Conservation (phyloP, 352 stramenopile genomes). For the Phytophthora megakarya region DNA sequence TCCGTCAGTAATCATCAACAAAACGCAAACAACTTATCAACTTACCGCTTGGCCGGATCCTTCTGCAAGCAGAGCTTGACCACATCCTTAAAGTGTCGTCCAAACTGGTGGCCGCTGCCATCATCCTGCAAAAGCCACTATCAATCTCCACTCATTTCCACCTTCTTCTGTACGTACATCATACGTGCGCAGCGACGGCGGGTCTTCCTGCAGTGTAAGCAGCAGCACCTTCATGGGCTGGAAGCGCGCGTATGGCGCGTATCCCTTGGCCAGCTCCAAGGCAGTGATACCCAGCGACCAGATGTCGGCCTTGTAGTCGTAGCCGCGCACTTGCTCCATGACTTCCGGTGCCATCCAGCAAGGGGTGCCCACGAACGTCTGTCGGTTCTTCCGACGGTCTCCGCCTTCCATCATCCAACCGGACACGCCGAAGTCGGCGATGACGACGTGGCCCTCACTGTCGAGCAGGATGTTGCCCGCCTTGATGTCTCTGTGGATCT, state of each 20-base stretch:
- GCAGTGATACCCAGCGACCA: constrained; percentile 99
- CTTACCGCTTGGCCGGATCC: constrained; percentile 82
- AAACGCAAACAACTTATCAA: not conserved
- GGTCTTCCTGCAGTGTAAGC: constrained; percentile 96
- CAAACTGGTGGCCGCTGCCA: constrained; percentile 82
- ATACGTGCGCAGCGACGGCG: constrained; percentile 91
- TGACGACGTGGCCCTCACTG: constrained; percentile 94
- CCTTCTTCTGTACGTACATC: constrained; percentile 81
- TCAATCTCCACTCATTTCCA: too few species aligned
- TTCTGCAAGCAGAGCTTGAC: constrained; percentile 91
- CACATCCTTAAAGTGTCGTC: constrained; percentile 88
- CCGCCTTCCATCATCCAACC: constrained; percentile 97
- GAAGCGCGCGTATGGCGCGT: constrained; percentile 97
- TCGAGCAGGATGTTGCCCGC: constrained; percentile 97
- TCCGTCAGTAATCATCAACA: not conserved
- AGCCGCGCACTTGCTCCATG: constrained; percentile 91
- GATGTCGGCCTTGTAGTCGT: constrained; percentile 98
- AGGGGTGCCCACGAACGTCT: constrained; percentile 99
- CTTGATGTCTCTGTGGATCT: constrained; percentile 99
- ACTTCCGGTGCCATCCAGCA: constrained; percentile 96
- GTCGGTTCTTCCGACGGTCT: constrained; percentile 92
- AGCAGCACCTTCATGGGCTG: constrained; percentile 99
- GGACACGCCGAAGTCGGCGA: constrained; percentile 99
- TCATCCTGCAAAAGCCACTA: constrained; percentile 86
- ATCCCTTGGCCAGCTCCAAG: constrained; percentile 98